phyloP scores from a whole-genome alignment of 352 stramenopile genomes.

The Pythium angustatum region DNA sequence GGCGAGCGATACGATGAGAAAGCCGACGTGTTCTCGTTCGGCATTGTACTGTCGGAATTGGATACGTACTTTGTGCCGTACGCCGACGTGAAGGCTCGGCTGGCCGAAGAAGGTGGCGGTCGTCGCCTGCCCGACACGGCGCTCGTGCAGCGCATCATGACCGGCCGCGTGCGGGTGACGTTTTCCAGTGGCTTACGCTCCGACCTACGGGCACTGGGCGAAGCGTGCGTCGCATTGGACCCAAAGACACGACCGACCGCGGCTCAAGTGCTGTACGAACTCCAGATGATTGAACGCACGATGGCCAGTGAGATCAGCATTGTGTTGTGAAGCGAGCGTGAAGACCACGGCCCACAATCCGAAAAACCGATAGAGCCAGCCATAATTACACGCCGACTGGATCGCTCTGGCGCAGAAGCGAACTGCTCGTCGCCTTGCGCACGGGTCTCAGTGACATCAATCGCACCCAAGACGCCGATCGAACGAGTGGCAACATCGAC shows the following conservation, averaged over 20 bases:
- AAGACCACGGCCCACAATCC: background rate
- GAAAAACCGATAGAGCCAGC: too few species aligned
- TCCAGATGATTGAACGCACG: slow-evolving; percentile 14
- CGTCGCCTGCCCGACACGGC: background rate
- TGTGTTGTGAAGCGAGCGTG: background rate
- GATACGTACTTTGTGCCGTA: slow-evolving; percentile 31
- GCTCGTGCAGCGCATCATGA: slow-evolving; percentile 19
- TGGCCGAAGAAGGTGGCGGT: background rate
- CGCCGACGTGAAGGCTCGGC: slow-evolving; percentile 6
- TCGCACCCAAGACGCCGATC: too few species aligned
- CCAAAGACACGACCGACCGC: slow-evolving; percentile 8
- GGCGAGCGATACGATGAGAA: slow-evolving; percentile 46
- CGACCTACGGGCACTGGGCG: slow-evolving; percentile 1
- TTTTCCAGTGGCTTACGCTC: background rate
- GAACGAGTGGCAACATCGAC: too few species aligned
- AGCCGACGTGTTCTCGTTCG: slow-evolving; percentile 51
- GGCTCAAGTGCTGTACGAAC: slow-evolving; percentile 14
- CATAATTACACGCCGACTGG: background rate
- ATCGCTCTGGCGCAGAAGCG: too few species aligned
- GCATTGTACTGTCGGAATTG: slow-evolving; percentile 40
- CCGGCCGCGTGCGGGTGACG: slow-evolving; percentile 5
- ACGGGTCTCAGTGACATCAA: too few species aligned
- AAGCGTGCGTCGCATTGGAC: slow-evolving; percentile 13
- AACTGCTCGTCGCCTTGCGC: too few species aligned
- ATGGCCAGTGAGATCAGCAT: slow-evolving; percentile 8